Base-by-base conservation (phyloP, 345 rosid species). In the Gossypium longicalyx region DNA sequence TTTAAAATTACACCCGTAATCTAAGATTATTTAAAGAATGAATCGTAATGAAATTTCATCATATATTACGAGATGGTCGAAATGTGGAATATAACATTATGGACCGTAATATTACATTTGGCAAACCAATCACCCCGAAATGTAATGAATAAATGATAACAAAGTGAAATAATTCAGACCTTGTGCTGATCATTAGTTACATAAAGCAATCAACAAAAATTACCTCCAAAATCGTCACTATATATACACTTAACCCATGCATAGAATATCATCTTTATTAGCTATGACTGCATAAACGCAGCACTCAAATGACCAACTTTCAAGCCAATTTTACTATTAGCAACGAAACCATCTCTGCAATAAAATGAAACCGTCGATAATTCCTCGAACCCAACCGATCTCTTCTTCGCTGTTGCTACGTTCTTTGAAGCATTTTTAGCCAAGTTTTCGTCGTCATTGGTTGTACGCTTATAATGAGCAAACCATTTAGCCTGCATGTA, bases 401-500 rank as follows among this genome's bases (percentile, higher is more conserved):
- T 57, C 66, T 59, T 82, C 16, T 65, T 22, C 10, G 54, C 27
- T 27, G 3, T 47, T 13, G 53, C 57, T 11, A 29, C 53, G 0
- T 10, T 44, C 20, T n/a, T 17, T 2, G 51, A 7, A 4, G 22
- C 41, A 3, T 19, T 71, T 0, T 23, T 6, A 1, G 43, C 59
- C 2, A 86, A 62, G n/a, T 76, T 71, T 64, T 78, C 79, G 12
- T 78, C 79, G 12, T 85, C 85, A 62, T 5, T 34, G 5, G 82
- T 78, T 11, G 93, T 93, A 59, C 98, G 82, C 80, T 87, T 90
- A 79, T 89, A 89, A 17, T 78, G 75, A 45, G 89, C 84, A 25
- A 86, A 86, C 98, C 99, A 93, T 76, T 93, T 95, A 17, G 89
- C 88, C 74, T 88, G 91, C 97, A 93, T 81, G 76, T 89, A 93